Base-by-base conservation (phyloP, 2,329 filamentous ascomycete species). In the Colletotrichum echinochloae region DNA sequence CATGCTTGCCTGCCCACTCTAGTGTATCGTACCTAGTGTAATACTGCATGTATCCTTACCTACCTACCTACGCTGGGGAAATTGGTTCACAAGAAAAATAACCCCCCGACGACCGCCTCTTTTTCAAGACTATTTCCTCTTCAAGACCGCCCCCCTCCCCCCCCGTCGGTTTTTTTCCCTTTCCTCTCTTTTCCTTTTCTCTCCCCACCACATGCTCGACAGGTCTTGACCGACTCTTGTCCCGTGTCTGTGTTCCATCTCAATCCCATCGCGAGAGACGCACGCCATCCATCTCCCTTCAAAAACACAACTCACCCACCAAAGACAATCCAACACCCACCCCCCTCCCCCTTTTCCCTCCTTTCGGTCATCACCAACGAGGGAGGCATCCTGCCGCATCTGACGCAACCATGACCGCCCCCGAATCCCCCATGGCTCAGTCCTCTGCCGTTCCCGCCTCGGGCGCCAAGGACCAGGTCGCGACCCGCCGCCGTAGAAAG, bases 401-500 rank as follows among this genome's bases (percentile, higher is more conserved):
- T 33, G 39, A 33, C 39, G 41, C 46, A 56, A 54, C 23, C 62
- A 71, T 71, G 68, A 71, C 68, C 39, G 68, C 68, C 18, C n/a
- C 68, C 68, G 68, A 71, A 52, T 37, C 46, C 8, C 49, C 60
- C 37, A 64, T 49, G 60, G 60, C 60, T 18, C 64, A 71, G 46
- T 54, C 59, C 30, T 49, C 68, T 33, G 55, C 64, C 6, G 33
- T 56, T 16, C 64, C 59, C 35, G 57, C 64, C 37, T 28, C 51
- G 26, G 14, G 57, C 28, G 35, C 51, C 30, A 71, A 71, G 44
- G 68, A 71, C 63, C 67, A 70, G 60, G 55, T 64, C 30, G 46
- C 59, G 44, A 60, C 66, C 18, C 68, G 68, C n/a, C 68, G 68
- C 26, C 68, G 68, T 16, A 67, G 68, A 54, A 71, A 71, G 68